A percentile compares a stretch with the other conserved stretches of the same genome.
Conservation (phyloP, 2,329 filamentous ascomycete species). For the Fusarium albosuccineum region DNA sequence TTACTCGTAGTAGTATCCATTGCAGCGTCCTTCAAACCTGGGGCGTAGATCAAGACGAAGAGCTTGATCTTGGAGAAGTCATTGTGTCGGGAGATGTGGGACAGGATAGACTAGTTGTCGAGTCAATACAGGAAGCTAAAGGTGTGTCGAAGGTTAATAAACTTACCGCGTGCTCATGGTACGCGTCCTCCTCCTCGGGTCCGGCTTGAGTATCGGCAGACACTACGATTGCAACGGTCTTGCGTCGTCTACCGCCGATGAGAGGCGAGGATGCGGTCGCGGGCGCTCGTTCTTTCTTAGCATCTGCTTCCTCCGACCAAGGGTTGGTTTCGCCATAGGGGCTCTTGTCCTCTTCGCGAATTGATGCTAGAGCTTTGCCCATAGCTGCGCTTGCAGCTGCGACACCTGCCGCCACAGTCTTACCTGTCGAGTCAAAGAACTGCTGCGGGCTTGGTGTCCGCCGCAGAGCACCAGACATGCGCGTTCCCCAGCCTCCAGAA, state of each 20-base stretch:
- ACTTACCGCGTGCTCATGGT: slow-evolving; percentile 86
- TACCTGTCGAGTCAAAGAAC: slow-evolving; percentile 85
- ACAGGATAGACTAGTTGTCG: slow-evolving; percentile 79
- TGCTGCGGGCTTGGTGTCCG: slow-evolving; percentile 90
- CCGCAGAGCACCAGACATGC: slow-evolving; percentile 84
- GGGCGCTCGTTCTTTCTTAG: slow-evolving; percentile 65
- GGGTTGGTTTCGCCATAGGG: slow-evolving; percentile 88
- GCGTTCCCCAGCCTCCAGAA: slow-evolving; percentile 74
- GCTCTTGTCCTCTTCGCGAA: slow-evolving; percentile 82
- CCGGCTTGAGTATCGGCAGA: slow-evolving; percentile 79
- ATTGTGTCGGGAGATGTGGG: slow-evolving; percentile 84
- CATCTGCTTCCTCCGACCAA: slow-evolving; percentile 91
- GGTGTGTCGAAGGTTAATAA: slow-evolving; percentile 21
- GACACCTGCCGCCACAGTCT: slow-evolving; percentile 83
- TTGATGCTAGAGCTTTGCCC: slow-evolving; percentile 84
- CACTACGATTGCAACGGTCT: slow-evolving; percentile 88
- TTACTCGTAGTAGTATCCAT: slow-evolving; percentile 65
- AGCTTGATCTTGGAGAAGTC: slow-evolving; percentile 81
- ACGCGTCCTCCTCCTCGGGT: slow-evolving; percentile 68
- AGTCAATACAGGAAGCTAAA: slow-evolving; percentile 27
- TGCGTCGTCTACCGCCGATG: slow-evolving; percentile 66
- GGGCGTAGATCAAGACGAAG: slow-evolving; percentile 91
- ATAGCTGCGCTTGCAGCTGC: slow-evolving; percentile 86
- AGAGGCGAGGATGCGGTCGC: slow-evolving; percentile 47
- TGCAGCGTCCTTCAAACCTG: slow-evolving; percentile 77